Conservation (phyloP, 805 yeast genomes). For the Teunomyces stri region DNA sequence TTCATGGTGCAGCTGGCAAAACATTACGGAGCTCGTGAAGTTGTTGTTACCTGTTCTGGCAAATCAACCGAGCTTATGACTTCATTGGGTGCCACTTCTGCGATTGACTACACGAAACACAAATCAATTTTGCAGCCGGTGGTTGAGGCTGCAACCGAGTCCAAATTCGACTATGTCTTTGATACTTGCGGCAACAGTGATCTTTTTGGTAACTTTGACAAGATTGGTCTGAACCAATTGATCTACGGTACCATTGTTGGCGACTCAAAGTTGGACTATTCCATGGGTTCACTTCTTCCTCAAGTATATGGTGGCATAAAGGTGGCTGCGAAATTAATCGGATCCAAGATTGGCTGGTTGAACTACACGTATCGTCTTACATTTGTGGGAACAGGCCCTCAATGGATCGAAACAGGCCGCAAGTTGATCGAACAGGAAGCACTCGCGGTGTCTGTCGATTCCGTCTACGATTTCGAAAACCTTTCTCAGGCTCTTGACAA, state of each 20-base stretch:
- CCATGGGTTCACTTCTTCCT: conserved; percentile 2
- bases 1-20: conserved; percentile 57
- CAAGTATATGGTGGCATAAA: neutral
- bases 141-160: conserved; percentile 30
- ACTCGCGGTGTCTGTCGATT: conserved; percentile 50
- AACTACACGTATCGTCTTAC: conserved; percentile 29
- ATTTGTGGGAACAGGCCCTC: conserved; percentile 8
- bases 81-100: conserved; percentile 56
- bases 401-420: conserved; percentile 16
- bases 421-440: conserved; percentile 47
- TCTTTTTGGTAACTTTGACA: conserved; percentile 41
- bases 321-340: conserved; percentile 5
- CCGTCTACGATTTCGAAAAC: conserved; percentile 49
- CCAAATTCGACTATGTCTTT: conserved; percentile 55
- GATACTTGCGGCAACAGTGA: conserved; percentile 65
- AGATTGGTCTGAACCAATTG: conserved; percentile 24
- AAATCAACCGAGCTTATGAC: conserved; percentile 45
- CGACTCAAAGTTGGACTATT: conserved; percentile 43
- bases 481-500: conserved; percentile 49
- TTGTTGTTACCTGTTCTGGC: conserved; percentile 58
- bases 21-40: conserved; percentile 41
- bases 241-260: conserved; percentile 58
- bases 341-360: conserved; percentile 15
- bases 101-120: conserved; percentile 57
- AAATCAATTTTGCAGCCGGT: conserved; percentile 29